Conservation (phyloP, 495 filamentous ascomycete genomes). For the Pseudoneurospora amorphoporcata region DNA sequence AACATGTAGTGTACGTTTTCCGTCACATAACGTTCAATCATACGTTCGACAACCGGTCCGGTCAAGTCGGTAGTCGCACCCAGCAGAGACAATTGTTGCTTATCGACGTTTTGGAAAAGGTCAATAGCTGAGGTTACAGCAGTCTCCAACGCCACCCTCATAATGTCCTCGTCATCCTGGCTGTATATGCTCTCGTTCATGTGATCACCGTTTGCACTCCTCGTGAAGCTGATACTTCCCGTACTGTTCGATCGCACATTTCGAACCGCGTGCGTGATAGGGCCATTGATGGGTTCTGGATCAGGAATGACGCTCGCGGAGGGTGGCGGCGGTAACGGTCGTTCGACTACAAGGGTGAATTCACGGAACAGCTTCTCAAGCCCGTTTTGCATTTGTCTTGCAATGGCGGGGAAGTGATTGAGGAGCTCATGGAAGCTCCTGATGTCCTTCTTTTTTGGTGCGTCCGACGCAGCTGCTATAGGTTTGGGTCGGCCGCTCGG, state of each 20-base stretch:
- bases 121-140: constrained; percentile 91
- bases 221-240: constrained; percentile 16
- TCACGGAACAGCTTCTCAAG: constrained; percentile 84
- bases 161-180: constrained; percentile 79
- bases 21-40: constrained; percentile 90
- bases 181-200: constrained; percentile 37
- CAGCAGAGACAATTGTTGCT: constrained; percentile 84
- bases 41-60: constrained; percentile 77
- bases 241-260: constrained; percentile 38
- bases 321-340: constrained; percentile 68
- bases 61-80: constrained; percentile 91
- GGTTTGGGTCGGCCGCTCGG: constrained; percentile 18
- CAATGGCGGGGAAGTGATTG: constrained; percentile 91
- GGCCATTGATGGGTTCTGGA: constrained; percentile 35
- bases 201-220: constrained; percentile 11
- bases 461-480: constrained; percentile 24
- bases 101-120: constrained; percentile 89
- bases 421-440: constrained; percentile 84
- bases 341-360: constrained; percentile 76
- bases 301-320: constrained; percentile 47
- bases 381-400: constrained; percentile 89
- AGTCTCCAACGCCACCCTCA: constrained; percentile 78
- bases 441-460: constrained; percentile 75
- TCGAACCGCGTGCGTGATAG: constrained; percentile 40
- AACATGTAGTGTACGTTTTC: constrained; percentile 87